These are phyloP conservation scores for Neophaeococcomyces aloes DNA, from an alignment of 2,329 filamentous ascomycete genomes.

Conservation along the genomic window DNA sequence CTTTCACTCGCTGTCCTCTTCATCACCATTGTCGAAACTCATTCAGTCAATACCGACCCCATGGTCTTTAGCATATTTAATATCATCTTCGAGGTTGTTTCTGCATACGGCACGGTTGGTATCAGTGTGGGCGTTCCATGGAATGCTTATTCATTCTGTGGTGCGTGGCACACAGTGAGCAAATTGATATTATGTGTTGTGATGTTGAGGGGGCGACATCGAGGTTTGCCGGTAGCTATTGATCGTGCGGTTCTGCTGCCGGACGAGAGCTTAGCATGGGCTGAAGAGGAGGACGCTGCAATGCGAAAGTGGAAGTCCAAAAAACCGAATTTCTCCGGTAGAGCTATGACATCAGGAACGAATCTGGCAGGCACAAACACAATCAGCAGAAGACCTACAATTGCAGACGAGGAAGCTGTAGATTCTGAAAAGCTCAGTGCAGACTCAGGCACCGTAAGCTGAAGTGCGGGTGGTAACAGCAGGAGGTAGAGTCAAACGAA, in stretches of 20 bases:
- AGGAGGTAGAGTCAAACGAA: no score
- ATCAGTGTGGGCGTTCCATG: slow-evolving; percentile 47
- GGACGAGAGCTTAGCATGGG: slow-evolving; percentile 31
- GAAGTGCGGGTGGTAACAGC: no score
- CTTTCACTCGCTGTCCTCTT: slow-evolving; percentile 35
- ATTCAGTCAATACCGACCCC: not conserved
- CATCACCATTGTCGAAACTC: not conserved
- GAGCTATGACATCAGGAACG: no score
- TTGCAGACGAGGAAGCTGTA: no score
- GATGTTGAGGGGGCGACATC: slow-evolving; percentile 46
- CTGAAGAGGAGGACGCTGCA: slow-evolving; percentile 33
- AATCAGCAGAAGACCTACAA: no score
- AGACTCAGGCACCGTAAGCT: no score
- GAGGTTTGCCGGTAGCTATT: slow-evolving; percentile 46
- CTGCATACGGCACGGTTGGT: slow-evolving; percentile 52
- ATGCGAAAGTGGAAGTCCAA: slow-evolving; percentile 7
- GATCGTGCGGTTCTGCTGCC: slow-evolving; percentile 38
- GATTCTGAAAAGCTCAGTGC: no score
- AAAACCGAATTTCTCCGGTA: no score
- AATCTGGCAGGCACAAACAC: no score
- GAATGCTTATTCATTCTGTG: slow-evolving; percentile 45
- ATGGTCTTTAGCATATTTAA: slow-evolving; percentile 24
- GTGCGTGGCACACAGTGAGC: slow-evolving; percentile 44
- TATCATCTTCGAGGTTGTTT: slow-evolving; percentile 45
- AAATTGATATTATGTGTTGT: slow-evolving; percentile 51